A percentile compares a stretch with the other conserved stretches of the same genome.
These are phyloP conservation scores for Rhazya stricta DNA, from an alignment of 257 asterid species.

Conservation along the genomic window DNA sequence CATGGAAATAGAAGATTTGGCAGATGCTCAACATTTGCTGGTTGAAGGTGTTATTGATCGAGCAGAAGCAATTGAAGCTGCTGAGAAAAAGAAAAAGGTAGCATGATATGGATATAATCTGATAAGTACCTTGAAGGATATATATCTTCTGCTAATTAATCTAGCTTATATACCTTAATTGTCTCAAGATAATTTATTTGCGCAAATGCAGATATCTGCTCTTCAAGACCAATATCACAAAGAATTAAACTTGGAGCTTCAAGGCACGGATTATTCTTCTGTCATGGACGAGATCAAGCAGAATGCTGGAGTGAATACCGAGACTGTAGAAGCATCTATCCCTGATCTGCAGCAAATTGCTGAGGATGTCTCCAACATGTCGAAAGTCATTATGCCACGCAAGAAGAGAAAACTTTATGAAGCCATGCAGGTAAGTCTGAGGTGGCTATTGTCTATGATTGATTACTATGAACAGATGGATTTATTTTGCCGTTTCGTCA, in stretches of 20 bases:
- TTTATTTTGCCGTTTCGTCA: neutral
- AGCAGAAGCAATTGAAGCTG: slow-evolving; percentile 81
- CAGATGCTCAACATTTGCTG: slow-evolving; percentile 63
- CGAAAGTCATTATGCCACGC: slow-evolving; percentile 52
- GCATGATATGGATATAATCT: neutral
- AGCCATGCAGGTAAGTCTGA: slow-evolving; percentile 63
- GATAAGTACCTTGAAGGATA: neutral
- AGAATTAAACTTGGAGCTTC: slow-evolving; percentile 59
- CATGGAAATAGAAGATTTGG: slow-evolving; percentile 71
- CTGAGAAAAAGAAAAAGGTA: slow-evolving; percentile 70
- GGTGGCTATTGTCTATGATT: neutral
- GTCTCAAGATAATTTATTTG: neutral
- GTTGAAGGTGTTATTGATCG: slow-evolving; percentile 59
- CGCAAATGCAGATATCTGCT: slow-evolving; percentile 48
- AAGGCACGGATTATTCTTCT: slow-evolving; percentile 35
- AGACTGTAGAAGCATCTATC: slow-evolving; percentile 33
- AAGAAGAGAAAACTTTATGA: slow-evolving; percentile 47
- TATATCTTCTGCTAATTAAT: neutral
- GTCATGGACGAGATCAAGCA: slow-evolving; percentile 17
- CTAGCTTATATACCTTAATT: neutral
- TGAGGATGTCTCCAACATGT: slow-evolving; percentile 45
- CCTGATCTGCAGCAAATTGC: slow-evolving; percentile 47
- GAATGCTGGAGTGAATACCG: slow-evolving; percentile 25
- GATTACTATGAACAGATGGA: neutral
- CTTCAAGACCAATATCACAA: slow-evolving; percentile 56